Percentiles rank a stretch among this genome's conserved stretches.
phyloP scores from a whole-genome alignment of 1,284 basidiomycete genomes.

The Boletellus dicymbophilus region DNA sequence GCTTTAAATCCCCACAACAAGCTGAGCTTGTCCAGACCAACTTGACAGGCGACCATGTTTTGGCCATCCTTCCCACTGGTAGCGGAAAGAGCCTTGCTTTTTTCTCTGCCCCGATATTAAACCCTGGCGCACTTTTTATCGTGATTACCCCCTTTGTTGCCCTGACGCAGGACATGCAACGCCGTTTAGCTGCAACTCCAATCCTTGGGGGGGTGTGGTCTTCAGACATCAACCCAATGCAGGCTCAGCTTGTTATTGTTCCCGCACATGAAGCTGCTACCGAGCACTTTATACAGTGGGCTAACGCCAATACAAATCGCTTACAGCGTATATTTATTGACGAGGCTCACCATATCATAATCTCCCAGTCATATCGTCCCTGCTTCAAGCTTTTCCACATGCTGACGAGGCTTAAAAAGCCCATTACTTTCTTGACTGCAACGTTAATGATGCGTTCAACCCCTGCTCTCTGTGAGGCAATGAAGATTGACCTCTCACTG shows the following conservation, averaged over 20 bases:
- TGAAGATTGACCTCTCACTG: not conserved
- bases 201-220: not conserved
- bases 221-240: not conserved
- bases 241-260: slow-evolving; percentile 5
- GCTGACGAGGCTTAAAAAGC: slow-evolving; percentile 10
- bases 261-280: slow-evolving; percentile 8
- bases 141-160: slow-evolving; percentile 16
- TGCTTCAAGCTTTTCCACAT: slow-evolving; percentile 22
- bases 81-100: slow-evolving; percentile 22
- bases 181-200: not conserved
- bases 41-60: slow-evolving; percentile 7
- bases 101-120: slow-evolving; percentile 11
- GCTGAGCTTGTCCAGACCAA: slow-evolving; percentile 1
- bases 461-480: not conserved
- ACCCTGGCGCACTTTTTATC: slow-evolving; percentile 10
- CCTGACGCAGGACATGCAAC: slow-evolving; percentile 5
- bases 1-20: not conserved
- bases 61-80: slow-evolving; percentile 19
- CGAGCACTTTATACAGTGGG: slow-evolving; percentile 1
- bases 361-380: slow-evolving; percentile 4
- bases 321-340: slow-evolving; percentile 17
- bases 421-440: slow-evolving; percentile 20
- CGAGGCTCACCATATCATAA: slow-evolving; percentile 23
- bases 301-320: not conserved
- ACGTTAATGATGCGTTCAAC: slow-evolving; percentile 13